Conservation (phyloP, 1,284 basidiomycete species). For the Ustilago hordei region DNA sequence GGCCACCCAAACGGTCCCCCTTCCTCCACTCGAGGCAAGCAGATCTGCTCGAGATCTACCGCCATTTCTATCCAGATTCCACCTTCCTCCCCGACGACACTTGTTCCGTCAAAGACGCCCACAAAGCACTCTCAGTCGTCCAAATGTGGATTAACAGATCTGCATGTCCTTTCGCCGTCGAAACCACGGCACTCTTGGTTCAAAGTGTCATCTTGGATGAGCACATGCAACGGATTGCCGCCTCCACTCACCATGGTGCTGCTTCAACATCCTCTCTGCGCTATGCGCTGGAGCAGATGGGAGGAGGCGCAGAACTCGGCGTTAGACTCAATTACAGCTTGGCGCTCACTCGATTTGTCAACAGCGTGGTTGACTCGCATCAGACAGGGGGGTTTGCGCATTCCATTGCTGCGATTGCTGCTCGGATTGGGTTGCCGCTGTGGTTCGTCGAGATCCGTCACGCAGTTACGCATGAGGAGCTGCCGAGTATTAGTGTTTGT, state of each 20-base stretch:
- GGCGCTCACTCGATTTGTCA: constrained; percentile 77
- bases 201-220: constrained; percentile 57
- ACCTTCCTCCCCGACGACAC: constrained; percentile 13
- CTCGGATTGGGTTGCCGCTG: constrained; percentile 83
- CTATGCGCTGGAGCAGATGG: constrained; percentile 48
- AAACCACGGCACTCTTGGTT: constrained; percentile 61
- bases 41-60: constrained; percentile 50
- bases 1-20: constrained; percentile 47
- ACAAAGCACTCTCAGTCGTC: constrained; percentile 42
- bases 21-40: constrained; percentile 42
- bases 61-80: constrained; percentile 45
- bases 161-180: constrained; percentile 65
- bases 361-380: constrained; percentile 84
- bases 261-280: constrained; percentile 10
- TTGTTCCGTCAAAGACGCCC: constrained; percentile 14
- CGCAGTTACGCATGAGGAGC: constrained; percentile 93
- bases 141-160: constrained; percentile 64
- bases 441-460: constrained; percentile 96
- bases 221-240: constrained; percentile 44
- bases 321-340: constrained; percentile 57
- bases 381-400: constrained; percentile 83
- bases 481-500: constrained; percentile 85
- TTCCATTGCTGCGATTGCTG: constrained; percentile 88
- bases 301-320: constrained; percentile 39
- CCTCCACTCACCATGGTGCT: background rate